Base-by-base conservation (phyloP, 768 basidiomycete species). In the Suillus spraguei region DNA sequence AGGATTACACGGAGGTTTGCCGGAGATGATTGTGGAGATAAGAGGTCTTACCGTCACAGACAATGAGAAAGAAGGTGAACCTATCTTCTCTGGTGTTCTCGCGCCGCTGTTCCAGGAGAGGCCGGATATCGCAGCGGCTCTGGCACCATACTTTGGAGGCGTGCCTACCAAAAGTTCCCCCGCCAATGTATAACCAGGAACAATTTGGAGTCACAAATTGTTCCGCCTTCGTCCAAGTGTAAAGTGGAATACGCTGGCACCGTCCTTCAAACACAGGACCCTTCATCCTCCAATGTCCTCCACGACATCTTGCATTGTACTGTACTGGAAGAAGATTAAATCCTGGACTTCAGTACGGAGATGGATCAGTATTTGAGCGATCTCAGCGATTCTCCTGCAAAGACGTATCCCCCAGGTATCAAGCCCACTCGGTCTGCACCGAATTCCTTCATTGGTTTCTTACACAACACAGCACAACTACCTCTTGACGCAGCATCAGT, bases 321-420 rank as follows among this genome's bases (percentile, higher is more conserved):
- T 10, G 9, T 10, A 38, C 47, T 36, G 17, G 60, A 61, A 53
- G 46, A 24, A 17, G 28, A 22, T 44, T 24, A 42, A 13, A 38
- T 20, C 16, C n/a, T 64, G 10, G 72, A 69, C 32, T n/a, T 46
- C 35, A 69, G 65, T n/a, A 61, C 58, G 9, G 73, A 74, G 33
- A 74, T 75, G 68, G 54, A 73, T 35, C 66, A 63, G 50, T 75
- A 69, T 44, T 65, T 75, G 28, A 71, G 72, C 41, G 75, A 69
- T 32, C 39, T 75, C 14, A 39, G 62, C 17, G 69, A 69, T 49
- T 69, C 74, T 28, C 73, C 67, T 20, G 52, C 56, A 39, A 74
- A 67, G 24, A 41, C 22, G 14, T 49, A 13, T 16, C 39, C 44
- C 24, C 11, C 32, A 44, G 47, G 35, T 22, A 22, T 14, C 6